Base-by-base conservation (phyloP, 768 basidiomycete species). In the Tulasnella sp. region DNA sequence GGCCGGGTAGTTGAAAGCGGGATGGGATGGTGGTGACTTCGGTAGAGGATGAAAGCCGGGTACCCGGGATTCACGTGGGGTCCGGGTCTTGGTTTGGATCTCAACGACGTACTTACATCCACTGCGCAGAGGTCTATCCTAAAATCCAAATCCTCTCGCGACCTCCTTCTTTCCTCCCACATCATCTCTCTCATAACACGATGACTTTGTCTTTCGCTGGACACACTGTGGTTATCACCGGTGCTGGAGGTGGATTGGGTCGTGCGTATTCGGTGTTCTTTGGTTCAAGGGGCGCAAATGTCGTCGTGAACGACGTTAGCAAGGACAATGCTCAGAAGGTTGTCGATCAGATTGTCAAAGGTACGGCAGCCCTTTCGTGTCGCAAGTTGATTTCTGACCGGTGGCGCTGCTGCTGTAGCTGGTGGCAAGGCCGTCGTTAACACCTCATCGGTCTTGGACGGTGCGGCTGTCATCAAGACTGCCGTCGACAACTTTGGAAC, bases 271-370 rank as follows among this genome's bases (percentile, higher is more conserved):
- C 95, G 1, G 83, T 92, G 66, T 84, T 95, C 75, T 98, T 94
- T 79, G 95, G 94, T n/a, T 87, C 91, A 11, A 85, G 94, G 67
- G 96, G 95, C 6, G 95, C 96, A 9, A 93, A 92, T 75, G 87
- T 98, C 69, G 92, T 98, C 73, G 92, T 98, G 52, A 98, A 98
- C 78, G 97, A 98, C 79, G 90, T 98, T 78, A 94, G 91, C 76
- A 85, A 83, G 40, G 88, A 88, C 69, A 91, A 93, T 34, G 95
- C 95, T 3, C 91, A 96, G 80, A 91, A 89, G 76, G 93, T 98
- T 29, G 95, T 95, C 7, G 89, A 92, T 75, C 89, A 95, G 81
- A 95, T 98, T 77, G 84, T 83, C 65, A 84, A 86, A 78, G 90
- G 95, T 94, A 70, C 66, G 72, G 29, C 22, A 44, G 41, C 74